Evolutionary conservation across 495 filamentous ascomycete species (phyloP), one percentile per base, ranked within the genome.

Genomic region (Bombardia bombarda): DNA sequence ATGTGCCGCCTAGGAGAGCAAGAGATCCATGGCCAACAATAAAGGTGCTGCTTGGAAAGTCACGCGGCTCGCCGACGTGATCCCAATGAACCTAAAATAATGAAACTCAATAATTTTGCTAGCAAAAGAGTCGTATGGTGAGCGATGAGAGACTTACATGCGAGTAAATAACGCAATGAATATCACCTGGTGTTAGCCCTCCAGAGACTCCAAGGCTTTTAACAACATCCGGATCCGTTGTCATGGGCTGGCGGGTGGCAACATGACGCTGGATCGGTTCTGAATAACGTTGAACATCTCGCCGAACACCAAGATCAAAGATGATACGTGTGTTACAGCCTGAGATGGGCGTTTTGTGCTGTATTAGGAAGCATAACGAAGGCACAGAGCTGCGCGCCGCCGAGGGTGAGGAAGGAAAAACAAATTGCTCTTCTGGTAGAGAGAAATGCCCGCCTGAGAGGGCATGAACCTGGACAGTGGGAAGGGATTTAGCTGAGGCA

Each of bases 391-490:
- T 62, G 14, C 59, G 46, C 4, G 51, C 45, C 7, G 46, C 45
- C 7, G 46, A 45, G 0, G 34, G 37, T 1, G 50, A 38, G 1
- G 51, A 46, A 1, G 63, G 63, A n/a, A 50, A 35, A 1, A 68
- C 52, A 38, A 68, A 70, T n/a, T 61, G 53, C 14, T 61, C 49
- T 34, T 68, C 65, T 1, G 65, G 67, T 14, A 68, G 55, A 1
- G 62, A 58, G 34, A 70, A 60, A 26, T 55, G 51, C 10, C 64
- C 66, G 16, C 56, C 64, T 1, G 53, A 74, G 1, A 74, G 70
- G 2, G 70, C 75, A 10, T 51, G 61, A 7, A 70, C 60, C 21
- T 68, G 57, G 9, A 75, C 68, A 6, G 58, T 77, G 5, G 60
- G 64, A 0, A 30, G 22, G 3, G 19, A 12, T n/a, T n/a, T n/a